phyloP scores from a whole-genome alignment of 148 eudicot genomes.

The Dysphania ambrosioides region DNA sequence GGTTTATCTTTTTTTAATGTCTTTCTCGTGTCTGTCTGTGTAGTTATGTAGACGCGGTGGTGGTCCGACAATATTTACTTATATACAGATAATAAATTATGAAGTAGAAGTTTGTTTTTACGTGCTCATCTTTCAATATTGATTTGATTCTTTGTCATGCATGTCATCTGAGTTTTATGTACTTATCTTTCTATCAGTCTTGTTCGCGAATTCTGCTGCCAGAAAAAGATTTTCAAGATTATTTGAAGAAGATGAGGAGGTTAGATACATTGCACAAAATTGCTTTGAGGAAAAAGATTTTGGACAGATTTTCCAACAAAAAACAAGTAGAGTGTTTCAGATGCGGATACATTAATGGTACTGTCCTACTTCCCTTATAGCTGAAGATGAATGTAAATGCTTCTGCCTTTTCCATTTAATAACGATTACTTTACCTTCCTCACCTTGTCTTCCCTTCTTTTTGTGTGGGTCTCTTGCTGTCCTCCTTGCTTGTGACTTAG shows the following conservation, averaged over 20 bases:
- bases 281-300: slow-evolving; percentile 41
- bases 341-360: slow-evolving; percentile 82
- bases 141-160: background rate
- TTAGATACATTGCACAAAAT: slow-evolving; percentile 53
- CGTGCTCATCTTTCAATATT: too few species aligned
- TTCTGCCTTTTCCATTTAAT: background rate
- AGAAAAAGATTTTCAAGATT: slow-evolving; percentile 43
- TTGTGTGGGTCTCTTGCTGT: too few species aligned
- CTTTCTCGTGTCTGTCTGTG: too few species aligned
- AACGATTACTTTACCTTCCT: too few species aligned
- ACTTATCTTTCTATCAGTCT: slow-evolving; percentile 36
- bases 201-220: slow-evolving; percentile 64
- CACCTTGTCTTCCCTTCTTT: background rate
- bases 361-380: slow-evolving; percentile 1
- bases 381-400: background rate
- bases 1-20: too few species aligned
- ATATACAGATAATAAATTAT: too few species aligned
- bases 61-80: too few species aligned
- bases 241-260: slow-evolving; percentile 66
- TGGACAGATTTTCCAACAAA: slow-evolving; percentile 50
- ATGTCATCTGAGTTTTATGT: background rate
- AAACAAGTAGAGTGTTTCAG: slow-evolving; percentile 46
- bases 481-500: too few species aligned
- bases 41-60: too few species aligned
- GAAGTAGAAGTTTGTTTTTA: too few species aligned